Evolutionary conservation across 176 grass and related monocot genomes (phyloP).

Genomic region (Oryza meyeriana): DNA sequence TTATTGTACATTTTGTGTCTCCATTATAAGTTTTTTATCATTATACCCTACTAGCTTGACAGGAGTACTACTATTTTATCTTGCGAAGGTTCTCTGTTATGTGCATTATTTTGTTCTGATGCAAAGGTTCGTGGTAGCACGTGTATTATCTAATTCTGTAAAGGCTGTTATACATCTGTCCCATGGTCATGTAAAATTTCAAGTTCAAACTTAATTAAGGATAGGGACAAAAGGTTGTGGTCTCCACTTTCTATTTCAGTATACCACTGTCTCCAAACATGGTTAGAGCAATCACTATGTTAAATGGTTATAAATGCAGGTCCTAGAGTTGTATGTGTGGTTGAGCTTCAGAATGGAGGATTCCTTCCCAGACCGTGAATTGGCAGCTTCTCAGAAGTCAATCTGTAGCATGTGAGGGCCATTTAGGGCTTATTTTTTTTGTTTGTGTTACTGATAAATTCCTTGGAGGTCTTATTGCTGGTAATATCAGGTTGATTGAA

Average conservation of each 20-base stretch:
- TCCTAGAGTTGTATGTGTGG: conserved; percentile 97
- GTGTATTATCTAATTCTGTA: background rate
- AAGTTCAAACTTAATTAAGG: background rate
- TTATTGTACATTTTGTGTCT: conserved; percentile 27
- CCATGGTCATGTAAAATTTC: conserved; percentile 4
- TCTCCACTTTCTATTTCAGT: background rate
- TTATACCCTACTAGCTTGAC: background rate
- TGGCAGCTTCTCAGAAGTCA: conserved; percentile 86
- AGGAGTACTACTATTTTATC: background rate
- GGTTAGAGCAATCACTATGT: background rate
- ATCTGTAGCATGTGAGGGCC: conserved; percentile 86
- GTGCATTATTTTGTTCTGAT: background rate
- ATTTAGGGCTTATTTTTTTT: background rate
- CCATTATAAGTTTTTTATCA: background rate
- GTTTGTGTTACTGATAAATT: conserved; percentile 13
- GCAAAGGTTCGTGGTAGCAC: background rate
- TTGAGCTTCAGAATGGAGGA: conserved; percentile 89
- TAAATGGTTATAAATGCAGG: conserved; percentile 42
- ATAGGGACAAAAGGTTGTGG: background rate
- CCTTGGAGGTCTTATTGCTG: conserved; percentile 13
- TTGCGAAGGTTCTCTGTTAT: conserved; percentile 15
- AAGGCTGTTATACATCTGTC: background rate
- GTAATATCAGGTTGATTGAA: conserved; percentile 72
- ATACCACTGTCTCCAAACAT: background rate
- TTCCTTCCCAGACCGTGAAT: conserved; percentile 84